Evolutionary conservation across 306 rosid species (phyloP).

Genomic region (Quillaja saponaria): DNA sequence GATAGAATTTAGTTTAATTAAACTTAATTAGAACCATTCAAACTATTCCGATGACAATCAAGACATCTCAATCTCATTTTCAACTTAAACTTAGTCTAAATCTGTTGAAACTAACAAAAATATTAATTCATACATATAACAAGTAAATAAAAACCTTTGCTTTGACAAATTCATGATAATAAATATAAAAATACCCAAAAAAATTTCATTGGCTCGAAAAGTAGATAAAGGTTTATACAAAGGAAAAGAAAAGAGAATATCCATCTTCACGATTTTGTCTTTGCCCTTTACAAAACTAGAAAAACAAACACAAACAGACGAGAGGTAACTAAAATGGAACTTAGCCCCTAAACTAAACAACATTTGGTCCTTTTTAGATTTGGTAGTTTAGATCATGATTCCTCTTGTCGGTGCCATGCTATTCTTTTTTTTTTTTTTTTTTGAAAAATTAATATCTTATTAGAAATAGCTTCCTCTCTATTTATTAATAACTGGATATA

Average conservation of each 20-base stretch:
- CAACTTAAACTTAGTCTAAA: no score
- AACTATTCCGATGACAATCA: not conserved
- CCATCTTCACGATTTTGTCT: conserved; percentile 2
- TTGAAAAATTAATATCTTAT: no score
- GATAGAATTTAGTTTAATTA: not conserved
- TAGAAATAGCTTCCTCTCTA: no score
- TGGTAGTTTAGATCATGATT: no score
- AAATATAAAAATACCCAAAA: not conserved
- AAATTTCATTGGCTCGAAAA: conserved; percentile 24
- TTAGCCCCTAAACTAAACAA: conserved; percentile 21
- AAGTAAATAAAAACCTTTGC: no score
- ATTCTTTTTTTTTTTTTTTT: no score
- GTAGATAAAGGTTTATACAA: conserved; percentile 25
- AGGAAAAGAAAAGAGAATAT: conserved; percentile 1
- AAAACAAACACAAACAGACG: not conserved
- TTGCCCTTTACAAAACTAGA: conserved; percentile 1
- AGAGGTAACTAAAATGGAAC: not conserved
- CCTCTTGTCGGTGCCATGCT: no score
- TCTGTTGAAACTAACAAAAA: no score
- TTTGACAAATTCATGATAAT: no score
- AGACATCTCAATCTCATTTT: not conserved
- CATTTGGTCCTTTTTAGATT: no score
- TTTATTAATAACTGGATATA: no score
- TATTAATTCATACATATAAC: no score
- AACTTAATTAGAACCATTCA: not conserved